These are phyloP conservation scores for Auricularia auricula-judae DNA, from an alignment of 768 basidiomycete genomes.

Conservation along the genomic window DNA sequence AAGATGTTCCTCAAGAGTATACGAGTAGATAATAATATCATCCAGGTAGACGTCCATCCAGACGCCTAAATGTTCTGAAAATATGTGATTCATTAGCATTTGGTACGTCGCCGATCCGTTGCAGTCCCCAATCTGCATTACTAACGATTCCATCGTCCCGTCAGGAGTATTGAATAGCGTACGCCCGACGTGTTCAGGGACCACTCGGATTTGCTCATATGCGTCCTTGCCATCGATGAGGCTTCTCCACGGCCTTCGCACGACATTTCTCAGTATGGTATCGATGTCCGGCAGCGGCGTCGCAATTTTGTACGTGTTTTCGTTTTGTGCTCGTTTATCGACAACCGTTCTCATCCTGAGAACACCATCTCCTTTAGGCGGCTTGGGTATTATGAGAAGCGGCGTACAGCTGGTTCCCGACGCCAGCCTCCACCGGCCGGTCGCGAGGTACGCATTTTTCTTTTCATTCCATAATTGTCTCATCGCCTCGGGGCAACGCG, in stretches of 20 bases:
- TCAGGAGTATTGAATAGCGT: conserved; percentile 8
- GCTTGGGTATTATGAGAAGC: conserved; percentile 5
- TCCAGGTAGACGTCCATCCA: conserved; percentile 36
- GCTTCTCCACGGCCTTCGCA: neutral
- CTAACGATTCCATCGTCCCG: no score
- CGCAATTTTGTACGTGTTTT: conserved; percentile 3
- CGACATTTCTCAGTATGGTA: conserved; percentile 1
- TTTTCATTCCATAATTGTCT: conserved; percentile 22
- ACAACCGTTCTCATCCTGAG: neutral
- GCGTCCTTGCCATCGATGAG: conserved; percentile 7
- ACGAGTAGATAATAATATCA: conserved; percentile 35
- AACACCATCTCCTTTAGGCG: neutral
- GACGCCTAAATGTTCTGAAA: conserved; percentile 23
- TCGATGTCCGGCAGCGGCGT: conserved; percentile 4
- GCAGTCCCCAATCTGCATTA: conserved; percentile 7
- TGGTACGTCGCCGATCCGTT: conserved; percentile 28
- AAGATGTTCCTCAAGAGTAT: conserved; percentile 23
- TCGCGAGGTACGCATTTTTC: conserved; percentile 2
- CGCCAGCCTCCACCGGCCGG: conserved; percentile 6
- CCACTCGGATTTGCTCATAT: conserved; percentile 11
- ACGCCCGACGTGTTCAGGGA: conserved; percentile 5
- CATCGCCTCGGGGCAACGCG: conserved; percentile 22
- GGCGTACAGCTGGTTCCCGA: conserved; percentile 4
- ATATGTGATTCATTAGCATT: conserved; percentile 20
- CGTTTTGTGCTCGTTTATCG: conserved; percentile 5